Evolutionary conservation across 2,329 filamentous ascomycete species (phyloP).

Genomic region (Juglanconis oblonga): DNA sequence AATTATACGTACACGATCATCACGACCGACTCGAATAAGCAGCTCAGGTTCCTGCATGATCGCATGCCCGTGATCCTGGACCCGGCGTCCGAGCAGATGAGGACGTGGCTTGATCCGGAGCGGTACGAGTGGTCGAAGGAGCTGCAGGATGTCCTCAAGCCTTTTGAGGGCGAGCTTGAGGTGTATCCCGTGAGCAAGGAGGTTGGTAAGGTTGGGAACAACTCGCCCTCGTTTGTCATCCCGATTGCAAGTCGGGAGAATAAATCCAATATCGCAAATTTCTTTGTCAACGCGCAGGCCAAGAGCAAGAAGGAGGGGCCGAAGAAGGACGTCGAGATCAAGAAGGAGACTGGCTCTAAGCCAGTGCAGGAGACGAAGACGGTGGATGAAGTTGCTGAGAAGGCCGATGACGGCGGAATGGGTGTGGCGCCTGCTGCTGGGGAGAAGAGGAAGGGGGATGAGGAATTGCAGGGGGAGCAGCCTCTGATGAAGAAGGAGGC

Average conservation of each 20-base stretch:
- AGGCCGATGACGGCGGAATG: conserved; percentile 26
- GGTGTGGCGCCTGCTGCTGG: conserved; percentile 12
- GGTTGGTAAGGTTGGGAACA: conserved; percentile 91
- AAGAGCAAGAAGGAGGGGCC: conserved; percentile 33
- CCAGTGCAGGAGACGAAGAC: conserved; percentile 21
- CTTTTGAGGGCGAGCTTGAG: conserved; percentile 75
- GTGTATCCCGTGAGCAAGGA: conserved; percentile 84
- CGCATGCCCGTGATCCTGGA: conserved; percentile 95
- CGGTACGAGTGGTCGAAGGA: conserved; percentile 72
- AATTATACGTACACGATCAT: conserved; percentile 91
- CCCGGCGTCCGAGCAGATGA: conserved; percentile 66
- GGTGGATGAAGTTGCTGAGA: conserved; percentile 14
- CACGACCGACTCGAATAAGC: conserved; percentile 81
- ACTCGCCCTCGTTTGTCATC: conserved; percentile 78
- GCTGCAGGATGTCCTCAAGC: conserved; percentile 74
- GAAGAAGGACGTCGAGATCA: conserved; percentile 31
- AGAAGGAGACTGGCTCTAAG: conserved; percentile 24
- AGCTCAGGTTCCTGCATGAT: conserved; percentile 84
- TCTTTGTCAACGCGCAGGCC: conserved; percentile 66
- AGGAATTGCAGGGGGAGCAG: conserved; percentile 18
- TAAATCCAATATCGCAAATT: conserved; percentile 91
- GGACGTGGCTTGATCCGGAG: conserved; percentile 74
- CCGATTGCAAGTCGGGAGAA: conserved; percentile 83
- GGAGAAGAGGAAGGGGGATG: conserved; percentile 21
- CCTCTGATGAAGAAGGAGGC: conserved; percentile 26